Conservation (phyloP, 257 asterid genomes). For the Phtheirospermum japonicum region DNA sequence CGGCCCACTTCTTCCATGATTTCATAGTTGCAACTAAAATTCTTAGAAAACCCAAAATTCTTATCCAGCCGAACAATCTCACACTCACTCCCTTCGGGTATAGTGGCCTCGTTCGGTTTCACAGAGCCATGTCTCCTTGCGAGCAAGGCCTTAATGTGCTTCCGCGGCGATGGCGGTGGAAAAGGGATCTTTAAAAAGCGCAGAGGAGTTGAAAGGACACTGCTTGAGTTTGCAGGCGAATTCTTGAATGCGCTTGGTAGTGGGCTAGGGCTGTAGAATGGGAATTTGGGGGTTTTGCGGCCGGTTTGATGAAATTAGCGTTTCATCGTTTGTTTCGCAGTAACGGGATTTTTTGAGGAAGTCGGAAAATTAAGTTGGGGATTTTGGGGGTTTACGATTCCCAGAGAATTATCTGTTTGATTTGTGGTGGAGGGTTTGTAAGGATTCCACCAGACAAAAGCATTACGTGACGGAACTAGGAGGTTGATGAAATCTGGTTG, state of each 20-base stretch:
- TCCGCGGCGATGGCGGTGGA: conserved; percentile 96
- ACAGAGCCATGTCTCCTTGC: conserved; percentile 83
- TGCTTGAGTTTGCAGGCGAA: conserved; percentile 70
- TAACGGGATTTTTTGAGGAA: too few relatives aligned
- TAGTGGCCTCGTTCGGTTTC: conserved; percentile 77
- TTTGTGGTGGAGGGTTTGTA: too few relatives aligned
- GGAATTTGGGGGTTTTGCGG: conserved; percentile 64
- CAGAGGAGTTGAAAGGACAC: conserved; percentile 75
- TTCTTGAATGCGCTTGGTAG: conserved; percentile 61
- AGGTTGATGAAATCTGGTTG: too few relatives aligned
- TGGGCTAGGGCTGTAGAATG: conserved; percentile 93
- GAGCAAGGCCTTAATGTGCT: conserved; percentile 84
- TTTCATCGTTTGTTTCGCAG: conserved; percentile 40
- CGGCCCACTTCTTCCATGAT: conserved; percentile 80
- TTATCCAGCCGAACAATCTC: conserved; percentile 70
- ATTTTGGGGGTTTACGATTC: too few relatives aligned
- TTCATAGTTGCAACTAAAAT: conserved; percentile 50
- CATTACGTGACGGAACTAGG: too few relatives aligned
- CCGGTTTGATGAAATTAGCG: conserved; percentile 47
- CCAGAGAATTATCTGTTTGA: too few relatives aligned
- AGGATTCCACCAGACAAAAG: too few relatives aligned
- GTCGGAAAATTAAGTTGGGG: too few relatives aligned
- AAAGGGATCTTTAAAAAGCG: conserved; percentile 77
- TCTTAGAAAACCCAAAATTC: conserved; percentile 73
- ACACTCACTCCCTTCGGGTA: conserved; percentile 89